Evolutionary conservation across 1,284 basidiomycete genomes (phyloP).

Genomic region (Meira miltonrushii): DNA sequence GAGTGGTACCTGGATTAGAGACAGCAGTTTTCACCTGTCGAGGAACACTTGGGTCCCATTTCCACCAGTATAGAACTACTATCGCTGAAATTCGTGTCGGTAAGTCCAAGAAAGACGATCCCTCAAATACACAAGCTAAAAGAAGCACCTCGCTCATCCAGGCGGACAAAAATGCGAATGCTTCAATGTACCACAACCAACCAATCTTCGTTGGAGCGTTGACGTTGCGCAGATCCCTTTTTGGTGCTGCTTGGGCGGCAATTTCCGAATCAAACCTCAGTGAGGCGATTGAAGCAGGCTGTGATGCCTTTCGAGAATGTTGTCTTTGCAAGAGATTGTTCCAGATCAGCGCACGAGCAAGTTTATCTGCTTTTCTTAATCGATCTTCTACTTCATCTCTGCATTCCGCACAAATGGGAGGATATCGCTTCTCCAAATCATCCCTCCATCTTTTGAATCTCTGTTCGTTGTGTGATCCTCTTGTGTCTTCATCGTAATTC

Average conservation of each 20-base stretch:
- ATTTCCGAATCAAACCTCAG: no score
- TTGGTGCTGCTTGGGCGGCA: no score
- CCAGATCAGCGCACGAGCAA: slow-evolving; percentile 5
- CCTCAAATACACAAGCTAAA: no score
- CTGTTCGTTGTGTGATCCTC: slow-evolving; percentile 21
- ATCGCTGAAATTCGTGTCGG: not conserved
- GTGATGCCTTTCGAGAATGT: no score
- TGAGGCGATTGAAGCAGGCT: no score
- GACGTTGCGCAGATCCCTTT: no score
- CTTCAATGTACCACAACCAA: no score
- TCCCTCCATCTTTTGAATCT: slow-evolving; percentile 12
- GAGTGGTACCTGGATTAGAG: not conserved
- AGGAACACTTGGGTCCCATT: slow-evolving; percentile 2
- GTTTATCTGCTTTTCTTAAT: not conserved
- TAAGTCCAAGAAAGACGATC: no score
- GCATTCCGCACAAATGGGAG: not conserved
- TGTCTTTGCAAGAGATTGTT: no score
- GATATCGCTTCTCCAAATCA: slow-evolving; percentile 14
- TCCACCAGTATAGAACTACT: not conserved
- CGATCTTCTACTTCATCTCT: not conserved
- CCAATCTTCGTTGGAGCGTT: no score
- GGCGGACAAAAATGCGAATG: no score
- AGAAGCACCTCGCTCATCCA: no score
- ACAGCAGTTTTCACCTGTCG: not conserved
- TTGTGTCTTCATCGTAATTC: slow-evolving; percentile 33